Evolutionary conservation across 1,284 basidiomycete species (phyloP).

Genomic region (Ceratorhiza oryzae-sativae): DNA sequence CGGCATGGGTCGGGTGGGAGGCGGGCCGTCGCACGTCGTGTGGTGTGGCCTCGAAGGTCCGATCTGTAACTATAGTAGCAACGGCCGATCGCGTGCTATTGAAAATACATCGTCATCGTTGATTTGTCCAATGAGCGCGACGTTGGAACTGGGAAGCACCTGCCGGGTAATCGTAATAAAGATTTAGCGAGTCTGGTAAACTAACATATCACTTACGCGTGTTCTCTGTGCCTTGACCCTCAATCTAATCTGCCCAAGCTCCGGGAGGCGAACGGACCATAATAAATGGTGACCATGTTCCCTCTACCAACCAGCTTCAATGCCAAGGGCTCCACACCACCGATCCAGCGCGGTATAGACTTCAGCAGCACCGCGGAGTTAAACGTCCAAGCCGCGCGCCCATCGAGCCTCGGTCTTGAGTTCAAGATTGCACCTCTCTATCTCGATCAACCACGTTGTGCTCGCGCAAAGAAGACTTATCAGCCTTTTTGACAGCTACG

Average conservation of each 20-base stretch:
- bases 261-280: not conserved
- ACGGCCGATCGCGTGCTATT: conserved; percentile 5
- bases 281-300: no score
- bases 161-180: conserved; percentile 1
- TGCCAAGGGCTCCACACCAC: not conserved
- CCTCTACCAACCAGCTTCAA: no score
- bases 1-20: not conserved
- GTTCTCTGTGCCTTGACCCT: conserved; percentile 3
- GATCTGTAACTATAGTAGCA: not conserved
- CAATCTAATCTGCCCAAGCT: not conserved
- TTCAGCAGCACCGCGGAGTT: conserved; percentile 13
- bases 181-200: not conserved
- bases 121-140: not conserved
- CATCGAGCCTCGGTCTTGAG: conserved; percentile 12
- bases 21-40: not conserved
- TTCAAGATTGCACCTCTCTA: conserved; percentile 10
- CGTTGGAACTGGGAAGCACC: not conserved
- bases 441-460: conserved; percentile 29
- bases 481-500: conserved; percentile 28
- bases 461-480: conserved; percentile 13
- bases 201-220: not conserved
- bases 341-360: not conserved
- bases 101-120: not conserved
- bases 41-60: not conserved
- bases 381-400: conserved; percentile 7